Percentiles rank a stretch among this genome's conserved stretches.
Conservation (phyloP, 2,329 filamentous ascomycete species). For the Onygenales sp. region DNA sequence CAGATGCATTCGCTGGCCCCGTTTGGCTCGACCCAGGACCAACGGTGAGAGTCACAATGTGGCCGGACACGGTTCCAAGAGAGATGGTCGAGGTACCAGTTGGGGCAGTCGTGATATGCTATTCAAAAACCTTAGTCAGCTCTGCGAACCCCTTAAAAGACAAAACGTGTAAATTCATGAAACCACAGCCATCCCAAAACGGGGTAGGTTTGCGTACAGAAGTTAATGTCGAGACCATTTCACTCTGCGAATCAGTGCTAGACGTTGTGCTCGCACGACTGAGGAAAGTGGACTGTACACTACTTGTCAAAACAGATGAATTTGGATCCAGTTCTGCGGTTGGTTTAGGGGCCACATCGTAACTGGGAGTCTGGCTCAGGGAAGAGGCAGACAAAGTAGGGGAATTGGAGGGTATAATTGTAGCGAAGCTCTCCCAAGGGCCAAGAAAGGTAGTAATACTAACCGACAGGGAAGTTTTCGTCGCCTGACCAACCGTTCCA, state of each 20-base stretch:
- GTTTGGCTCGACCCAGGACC: conserved; percentile 11
- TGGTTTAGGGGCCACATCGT: not conserved
- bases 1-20: conserved; percentile 11
- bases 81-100: conserved; percentile 5
- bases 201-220: conserved; percentile 11
- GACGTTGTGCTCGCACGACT: conserved; percentile 10
- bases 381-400: not conserved
- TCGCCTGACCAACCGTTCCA: conserved; percentile 14
- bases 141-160: not conserved
- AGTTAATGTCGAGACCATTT: conserved; percentile 8
- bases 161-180: not conserved
- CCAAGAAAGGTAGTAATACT: conserved; percentile 8
- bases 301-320: conserved; percentile 7
- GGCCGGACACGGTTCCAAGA: conserved; percentile 11
- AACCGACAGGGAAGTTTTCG: conserved; percentile 10
- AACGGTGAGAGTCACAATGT: conserved; percentile 16
- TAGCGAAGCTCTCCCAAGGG: conserved; percentile 1
- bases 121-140: not conserved
- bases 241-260: conserved; percentile 11
- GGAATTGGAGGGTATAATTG: not conserved
- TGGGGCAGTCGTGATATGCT: conserved; percentile 9
- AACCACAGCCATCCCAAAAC: conserved; percentile 2
- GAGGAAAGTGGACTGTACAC: conserved; percentile 10
- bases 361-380: not conserved
- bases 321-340: not conserved